These are phyloP conservation scores for Mortierella alpina DNA, from an alignment of 192 early-diverging fungal genomes.

Conservation along the genomic window DNA sequence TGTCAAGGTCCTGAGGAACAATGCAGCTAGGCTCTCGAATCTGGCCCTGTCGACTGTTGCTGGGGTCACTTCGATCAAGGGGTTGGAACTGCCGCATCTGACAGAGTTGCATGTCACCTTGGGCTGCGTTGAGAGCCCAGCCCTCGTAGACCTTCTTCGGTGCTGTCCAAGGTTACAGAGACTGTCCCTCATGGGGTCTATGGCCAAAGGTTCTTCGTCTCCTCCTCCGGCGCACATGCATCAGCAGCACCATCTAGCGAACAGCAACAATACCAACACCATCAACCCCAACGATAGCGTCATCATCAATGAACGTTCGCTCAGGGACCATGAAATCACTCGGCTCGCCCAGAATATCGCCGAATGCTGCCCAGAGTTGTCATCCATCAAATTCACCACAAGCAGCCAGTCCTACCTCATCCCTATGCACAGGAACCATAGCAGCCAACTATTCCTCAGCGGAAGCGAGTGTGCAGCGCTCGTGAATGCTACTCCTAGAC, in stretches of 20 bases:
- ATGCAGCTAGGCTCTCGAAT: slow-evolving; percentile 22
- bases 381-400: slow-evolving; percentile 23
- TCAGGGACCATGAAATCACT: slow-evolving; percentile 10
- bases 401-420: not conserved
- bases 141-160: slow-evolving; percentile 26
- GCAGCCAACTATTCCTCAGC: slow-evolving; percentile 26
- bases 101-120: slow-evolving; percentile 35
- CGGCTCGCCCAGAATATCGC: slow-evolving; percentile 25
- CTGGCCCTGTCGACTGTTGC: slow-evolving; percentile 28
- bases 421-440: not conserved
- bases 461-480: slow-evolving; percentile 16
- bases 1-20: slow-evolving; percentile 43
- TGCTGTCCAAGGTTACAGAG: slow-evolving; percentile 30
- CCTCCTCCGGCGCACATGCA: not conserved
- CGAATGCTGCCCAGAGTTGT: slow-evolving; percentile 32
- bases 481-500: slow-evolving; percentile 8
- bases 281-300: slow-evolving; percentile 12
- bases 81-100: slow-evolving; percentile 28
- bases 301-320: not conserved
- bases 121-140: slow-evolving; percentile 25
- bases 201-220: slow-evolving; percentile 1
- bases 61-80: slow-evolving; percentile 35
- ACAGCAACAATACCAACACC: slow-evolving; percentile 3
- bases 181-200: slow-evolving; percentile 25
- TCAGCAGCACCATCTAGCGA: not conserved